Evolutionary conservation across 495 filamentous ascomycete species (phyloP).

Genomic region (Rhypophila decipiens): DNA sequence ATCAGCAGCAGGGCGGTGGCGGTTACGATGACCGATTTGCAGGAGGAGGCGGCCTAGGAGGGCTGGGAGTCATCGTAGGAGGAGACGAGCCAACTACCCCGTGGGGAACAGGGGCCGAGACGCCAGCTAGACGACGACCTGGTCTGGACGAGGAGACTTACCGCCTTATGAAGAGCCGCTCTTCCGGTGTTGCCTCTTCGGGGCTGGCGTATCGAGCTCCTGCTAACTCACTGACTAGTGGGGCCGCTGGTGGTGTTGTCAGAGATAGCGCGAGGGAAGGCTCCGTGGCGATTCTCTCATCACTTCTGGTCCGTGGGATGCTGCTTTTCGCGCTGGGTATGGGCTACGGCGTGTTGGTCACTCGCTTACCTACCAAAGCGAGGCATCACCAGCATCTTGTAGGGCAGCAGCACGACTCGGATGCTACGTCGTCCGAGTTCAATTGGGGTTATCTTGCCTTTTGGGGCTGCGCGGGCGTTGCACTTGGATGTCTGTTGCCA

Average conservation of each 20-base stretch:
- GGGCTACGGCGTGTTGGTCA: constrained; percentile 76
- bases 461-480: constrained; percentile 77
- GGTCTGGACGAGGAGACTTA: constrained; percentile 31
- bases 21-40: background rate
- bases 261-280: background rate
- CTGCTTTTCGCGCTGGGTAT: constrained; percentile 78
- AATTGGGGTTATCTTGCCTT: constrained; percentile 65
- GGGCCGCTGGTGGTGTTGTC: too few species aligned
- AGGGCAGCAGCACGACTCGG: background rate
- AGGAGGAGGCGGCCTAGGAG: background rate
- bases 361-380: constrained; percentile 51
- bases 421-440: constrained; percentile 16
- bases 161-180: constrained; percentile 19
- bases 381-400: too few species aligned
- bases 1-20: background rate
- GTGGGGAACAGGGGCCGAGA: constrained; percentile 68
- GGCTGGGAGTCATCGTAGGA: constrained; percentile 27
- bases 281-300: constrained; percentile 3
- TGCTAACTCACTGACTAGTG: background rate
- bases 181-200: background rate
- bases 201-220: too few species aligned
- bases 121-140: constrained; percentile 33
- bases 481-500: constrained; percentile 71
- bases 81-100: constrained; percentile 42
- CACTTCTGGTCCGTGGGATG: constrained; percentile 48